phyloP scores from a whole-genome alignment of 331 rosid genomes.

The Malus hybrid region DNA sequence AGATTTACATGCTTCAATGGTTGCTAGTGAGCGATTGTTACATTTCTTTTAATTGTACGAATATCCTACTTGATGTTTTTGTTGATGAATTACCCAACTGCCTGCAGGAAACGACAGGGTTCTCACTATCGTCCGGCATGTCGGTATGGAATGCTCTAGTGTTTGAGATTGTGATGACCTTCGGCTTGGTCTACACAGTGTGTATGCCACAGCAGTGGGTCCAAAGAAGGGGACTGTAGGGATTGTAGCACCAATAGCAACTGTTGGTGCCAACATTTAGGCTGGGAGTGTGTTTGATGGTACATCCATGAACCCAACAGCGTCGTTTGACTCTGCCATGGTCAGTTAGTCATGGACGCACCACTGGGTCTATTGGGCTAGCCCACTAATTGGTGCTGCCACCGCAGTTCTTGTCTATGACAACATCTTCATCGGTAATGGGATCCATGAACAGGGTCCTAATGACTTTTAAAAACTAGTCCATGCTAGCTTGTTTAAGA shows the following conservation, averaged over 20 bases:
- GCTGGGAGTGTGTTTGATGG: slow-evolving; percentile 83
- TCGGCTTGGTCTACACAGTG: slow-evolving; percentile 73
- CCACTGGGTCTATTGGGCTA: slow-evolving; percentile 75
- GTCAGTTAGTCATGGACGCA: slow-evolving; percentile 56
- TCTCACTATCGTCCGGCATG: slow-evolving; percentile 53
- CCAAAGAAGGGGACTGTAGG: slow-evolving; percentile 67
- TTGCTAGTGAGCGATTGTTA: not conserved
- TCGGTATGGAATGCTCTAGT: slow-evolving; percentile 58
- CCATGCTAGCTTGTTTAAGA: not conserved
- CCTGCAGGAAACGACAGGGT: slow-evolving; percentile 60
- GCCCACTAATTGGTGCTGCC: slow-evolving; percentile 56
- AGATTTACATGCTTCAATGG: too few relatives aligned
- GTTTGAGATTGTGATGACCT: slow-evolving; percentile 79
- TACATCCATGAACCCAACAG: slow-evolving; percentile 77
- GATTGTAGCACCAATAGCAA: slow-evolving; percentile 55
- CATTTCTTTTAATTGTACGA: not conserved
- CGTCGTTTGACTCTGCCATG: slow-evolving; percentile 61
- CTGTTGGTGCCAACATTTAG: slow-evolving; percentile 77
- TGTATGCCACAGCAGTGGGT: slow-evolving; percentile 72
- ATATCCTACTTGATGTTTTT: not conserved
- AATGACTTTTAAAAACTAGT: slow-evolving; percentile 36
- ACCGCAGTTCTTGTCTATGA: slow-evolving; percentile 65
- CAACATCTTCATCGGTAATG: slow-evolving; percentile 46
- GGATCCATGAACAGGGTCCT: slow-evolving; percentile 28
- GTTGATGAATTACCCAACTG: fast-evolving